Conservation (phyloP, 805 yeast species). For the Barnettozyma siamensis region DNA sequence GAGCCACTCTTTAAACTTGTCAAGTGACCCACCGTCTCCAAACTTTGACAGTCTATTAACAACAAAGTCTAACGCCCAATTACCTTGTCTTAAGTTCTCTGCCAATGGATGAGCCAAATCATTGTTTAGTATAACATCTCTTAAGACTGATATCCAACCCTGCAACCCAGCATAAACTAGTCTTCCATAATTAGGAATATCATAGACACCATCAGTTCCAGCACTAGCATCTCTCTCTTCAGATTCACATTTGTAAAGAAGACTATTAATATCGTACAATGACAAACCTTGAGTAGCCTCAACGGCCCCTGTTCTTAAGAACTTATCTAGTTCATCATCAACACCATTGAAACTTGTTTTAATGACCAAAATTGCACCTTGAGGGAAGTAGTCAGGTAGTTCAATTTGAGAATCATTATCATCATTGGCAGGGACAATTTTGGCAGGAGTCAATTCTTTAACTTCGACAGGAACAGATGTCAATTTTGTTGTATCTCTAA, state of each 20-base stretch:
- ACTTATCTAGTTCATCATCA: slow-evolving; percentile 57
- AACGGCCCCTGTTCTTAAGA: slow-evolving; percentile 67
- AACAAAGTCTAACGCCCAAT: slow-evolving; percentile 84
- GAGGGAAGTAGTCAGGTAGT: slow-evolving; percentile 65
- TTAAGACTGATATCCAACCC: slow-evolving; percentile 79
- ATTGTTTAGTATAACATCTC: slow-evolving; percentile 56
- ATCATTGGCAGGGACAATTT: slow-evolving; percentile 35
- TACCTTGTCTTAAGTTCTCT: slow-evolving; percentile 72
- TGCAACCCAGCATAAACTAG: slow-evolving; percentile 86
- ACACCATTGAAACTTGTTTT: slow-evolving; percentile 65
- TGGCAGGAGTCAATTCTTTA: slow-evolving; percentile 45
- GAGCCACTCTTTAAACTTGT: slow-evolving; percentile 65
- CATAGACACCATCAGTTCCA: slow-evolving; percentile 69
- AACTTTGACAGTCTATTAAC: slow-evolving; percentile 57
- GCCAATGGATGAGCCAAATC: slow-evolving; percentile 82
- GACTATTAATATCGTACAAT: slow-evolving; percentile 66
- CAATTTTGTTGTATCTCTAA: slow-evolving; percentile 36
- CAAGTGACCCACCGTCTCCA: slow-evolving; percentile 39
- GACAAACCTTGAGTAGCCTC: slow-evolving; percentile 60
- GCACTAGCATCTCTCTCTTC: slow-evolving; percentile 81
- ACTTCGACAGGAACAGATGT: slow-evolving; percentile 65
- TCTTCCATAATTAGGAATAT: slow-evolving; percentile 66
- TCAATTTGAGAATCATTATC: slow-evolving; percentile 44
- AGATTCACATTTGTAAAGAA: slow-evolving; percentile 72
- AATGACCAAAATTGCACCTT: slow-evolving; percentile 85